A percentile compares a stretch with the other conserved stretches of the same genome.
Evolutionary conservation across 2,329 filamentous ascomycete genomes (phyloP).

Genomic region (Aureobasidium lini): DNA sequence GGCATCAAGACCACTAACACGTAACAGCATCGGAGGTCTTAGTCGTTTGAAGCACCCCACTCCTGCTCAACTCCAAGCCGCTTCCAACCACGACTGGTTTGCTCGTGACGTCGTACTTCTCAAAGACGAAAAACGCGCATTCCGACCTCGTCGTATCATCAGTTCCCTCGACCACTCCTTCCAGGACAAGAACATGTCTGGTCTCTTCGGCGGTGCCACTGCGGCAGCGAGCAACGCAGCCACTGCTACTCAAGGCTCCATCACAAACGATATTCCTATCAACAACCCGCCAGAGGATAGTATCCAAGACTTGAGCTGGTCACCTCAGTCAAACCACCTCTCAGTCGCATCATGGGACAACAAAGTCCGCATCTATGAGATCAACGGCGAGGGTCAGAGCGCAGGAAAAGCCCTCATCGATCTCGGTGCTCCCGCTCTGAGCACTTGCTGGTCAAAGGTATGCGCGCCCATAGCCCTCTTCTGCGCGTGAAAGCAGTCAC

Average conservation of each 20-base stretch:
- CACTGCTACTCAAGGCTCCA: constrained; percentile 76
- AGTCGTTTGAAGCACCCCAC: not conserved
- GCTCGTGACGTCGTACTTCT: not conserved
- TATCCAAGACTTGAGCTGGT: constrained; percentile 82
- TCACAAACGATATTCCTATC: constrained; percentile 80
- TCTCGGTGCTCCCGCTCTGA: constrained; percentile 77
- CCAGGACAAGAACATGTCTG: constrained; percentile 49
- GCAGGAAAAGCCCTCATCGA: constrained; percentile 81
- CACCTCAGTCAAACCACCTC: constrained; percentile 67
- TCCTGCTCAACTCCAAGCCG: not conserved
- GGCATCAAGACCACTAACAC: no score
- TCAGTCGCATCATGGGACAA: constrained; percentile 95
- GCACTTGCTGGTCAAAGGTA: constrained; percentile 83
- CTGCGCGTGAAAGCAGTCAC: not conserved
- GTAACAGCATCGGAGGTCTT: not conserved
- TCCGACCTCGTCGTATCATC: no score
- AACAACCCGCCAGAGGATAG: constrained; percentile 76
- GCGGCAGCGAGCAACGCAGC: constrained; percentile 45
- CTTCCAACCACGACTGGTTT: not conserved
- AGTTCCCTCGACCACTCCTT: not conserved
- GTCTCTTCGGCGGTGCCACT: constrained; percentile 47
- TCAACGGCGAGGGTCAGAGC: constrained; percentile 67
- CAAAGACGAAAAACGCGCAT: not conserved
- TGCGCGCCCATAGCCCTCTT: constrained; percentile 22
- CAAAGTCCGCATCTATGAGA: constrained; percentile 94